These are phyloP conservation scores for Kazachstania taianensis DNA, from an alignment of 805 yeast genomes.

Conservation along the genomic window DNA sequence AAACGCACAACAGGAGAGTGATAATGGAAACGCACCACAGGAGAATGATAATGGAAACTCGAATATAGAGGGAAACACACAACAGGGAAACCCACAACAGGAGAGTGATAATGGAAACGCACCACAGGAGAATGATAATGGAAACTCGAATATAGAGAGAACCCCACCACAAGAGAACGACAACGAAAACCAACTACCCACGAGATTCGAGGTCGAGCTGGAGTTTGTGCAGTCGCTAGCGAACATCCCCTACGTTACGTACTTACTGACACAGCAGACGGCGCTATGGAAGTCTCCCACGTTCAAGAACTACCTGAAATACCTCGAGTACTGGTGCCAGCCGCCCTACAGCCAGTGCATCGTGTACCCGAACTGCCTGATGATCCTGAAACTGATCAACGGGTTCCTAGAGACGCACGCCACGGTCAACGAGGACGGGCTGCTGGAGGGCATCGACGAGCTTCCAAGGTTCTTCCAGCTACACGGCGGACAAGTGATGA, in stretches of 20 bases:
- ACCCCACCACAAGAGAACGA: neutral
- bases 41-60: too few species aligned
- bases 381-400: slow-evolving; percentile 53
- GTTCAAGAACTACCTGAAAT: slow-evolving; percentile 66
- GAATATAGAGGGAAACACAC: too few species aligned
- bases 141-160: too few species aligned
- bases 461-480: slow-evolving; percentile 40
- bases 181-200: slow-evolving; percentile 35
- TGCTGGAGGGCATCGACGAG: slow-evolving; percentile 42
- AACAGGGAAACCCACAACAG: too few species aligned
- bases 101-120: too few species aligned
- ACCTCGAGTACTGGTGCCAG: slow-evolving; percentile 80
- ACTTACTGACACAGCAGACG: slow-evolving; percentile 67
- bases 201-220: slow-evolving; percentile 32
- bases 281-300: slow-evolving; percentile 47
- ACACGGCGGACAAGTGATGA: slow-evolving; percentile 37
- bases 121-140: too few species aligned
- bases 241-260: slow-evolving; percentile 78
- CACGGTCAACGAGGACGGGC: slow-evolving; percentile 34
- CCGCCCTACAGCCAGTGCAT: slow-evolving; percentile 44
- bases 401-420: slow-evolving; percentile 22
- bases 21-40: too few species aligned
- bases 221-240: slow-evolving; percentile 87
- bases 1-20: too few species aligned
- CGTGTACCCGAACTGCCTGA: slow-evolving; percentile 78